These are phyloP conservation scores for Boeremia exigua DNA, from an alignment of 2,329 filamentous ascomycete species.

Conservation along the genomic window DNA sequence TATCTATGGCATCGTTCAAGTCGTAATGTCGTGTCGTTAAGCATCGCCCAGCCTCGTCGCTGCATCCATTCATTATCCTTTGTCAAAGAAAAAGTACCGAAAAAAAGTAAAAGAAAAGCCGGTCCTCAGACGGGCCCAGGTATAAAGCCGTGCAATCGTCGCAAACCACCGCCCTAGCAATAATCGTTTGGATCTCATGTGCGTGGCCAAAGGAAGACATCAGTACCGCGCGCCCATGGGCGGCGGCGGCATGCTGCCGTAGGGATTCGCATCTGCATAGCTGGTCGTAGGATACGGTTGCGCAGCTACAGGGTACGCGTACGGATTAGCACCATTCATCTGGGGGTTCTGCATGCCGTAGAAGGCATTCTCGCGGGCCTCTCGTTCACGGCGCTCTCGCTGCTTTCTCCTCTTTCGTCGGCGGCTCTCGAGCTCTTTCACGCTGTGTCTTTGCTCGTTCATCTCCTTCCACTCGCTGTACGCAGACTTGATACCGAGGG, in stretches of 20 bases:
- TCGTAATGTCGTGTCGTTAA: slow-evolving; percentile 7
- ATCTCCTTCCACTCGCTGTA: slow-evolving; percentile 72
- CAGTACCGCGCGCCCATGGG: slow-evolving; percentile 48
- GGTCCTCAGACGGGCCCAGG: slow-evolving; percentile 5
- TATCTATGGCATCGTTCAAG: neutral
- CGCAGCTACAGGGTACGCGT: slow-evolving; percentile 48
- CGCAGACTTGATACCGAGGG: slow-evolving; percentile 70
- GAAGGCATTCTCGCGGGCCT: slow-evolving; percentile 52
- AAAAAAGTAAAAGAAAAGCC: slow-evolving; percentile 5
- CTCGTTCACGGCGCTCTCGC: slow-evolving; percentile 50
- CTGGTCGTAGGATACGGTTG: slow-evolving; percentile 45
- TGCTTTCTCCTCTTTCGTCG: slow-evolving; percentile 54
- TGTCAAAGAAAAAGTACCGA: neutral
- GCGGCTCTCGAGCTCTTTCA: slow-evolving; percentile 61
- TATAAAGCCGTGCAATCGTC: slow-evolving; percentile 9
- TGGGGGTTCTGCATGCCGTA: slow-evolving; percentile 40
- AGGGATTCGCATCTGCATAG: slow-evolving; percentile 56
- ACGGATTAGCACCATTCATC: slow-evolving; percentile 43
- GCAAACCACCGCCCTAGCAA: neutral
- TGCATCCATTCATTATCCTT: no score
- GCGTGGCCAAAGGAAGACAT: neutral
- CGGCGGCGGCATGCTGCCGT: slow-evolving; percentile 49
- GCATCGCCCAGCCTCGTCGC: no score
- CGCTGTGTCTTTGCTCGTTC: slow-evolving; percentile 65
- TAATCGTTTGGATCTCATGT: neutral